phyloP scores from a whole-genome alignment of 805 yeast species.

The Tetrapisispora pingtungensis region DNA sequence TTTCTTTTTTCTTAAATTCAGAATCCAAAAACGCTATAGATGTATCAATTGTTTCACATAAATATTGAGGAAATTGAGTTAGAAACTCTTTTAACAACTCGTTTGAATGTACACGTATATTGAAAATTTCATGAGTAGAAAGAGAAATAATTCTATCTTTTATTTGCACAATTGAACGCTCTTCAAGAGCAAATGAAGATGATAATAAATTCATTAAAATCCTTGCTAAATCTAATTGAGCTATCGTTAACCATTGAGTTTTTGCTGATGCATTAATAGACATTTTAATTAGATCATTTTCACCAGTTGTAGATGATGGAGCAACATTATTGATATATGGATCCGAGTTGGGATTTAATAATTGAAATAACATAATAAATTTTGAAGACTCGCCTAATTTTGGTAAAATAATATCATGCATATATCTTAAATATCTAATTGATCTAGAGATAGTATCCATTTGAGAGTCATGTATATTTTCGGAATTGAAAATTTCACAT shows the following conservation, averaged over 20 bases:
- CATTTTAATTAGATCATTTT: slow-evolving; percentile 2
- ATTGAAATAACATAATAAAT: slow-evolving; percentile 22
- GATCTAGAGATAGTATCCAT: slow-evolving; percentile 17
- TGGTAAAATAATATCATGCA: slow-evolving; percentile 18
- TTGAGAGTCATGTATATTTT: slow-evolving; percentile 11
- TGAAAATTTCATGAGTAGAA: slow-evolving; percentile 31
- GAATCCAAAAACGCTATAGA: slow-evolving; percentile 30
- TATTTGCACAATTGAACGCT: slow-evolving; percentile 23
- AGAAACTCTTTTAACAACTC: slow-evolving; percentile 29
- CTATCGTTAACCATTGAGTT: slow-evolving; percentile 16
- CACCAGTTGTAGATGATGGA: neutral
- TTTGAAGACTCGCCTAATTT: slow-evolving; percentile 29
- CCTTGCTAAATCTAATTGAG: slow-evolving; percentile 17
- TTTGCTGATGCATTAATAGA: slow-evolving; percentile 5
- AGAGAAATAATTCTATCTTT: slow-evolving; percentile 30
- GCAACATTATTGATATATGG: neutral
- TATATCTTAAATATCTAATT: slow-evolving; percentile 15
- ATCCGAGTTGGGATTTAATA: slow-evolving; percentile 5
- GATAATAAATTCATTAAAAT: slow-evolving; percentile 16
- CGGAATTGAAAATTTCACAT: slow-evolving; percentile 21
- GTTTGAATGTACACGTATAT: slow-evolving; percentile 34
- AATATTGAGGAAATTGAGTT: slow-evolving; percentile 27
- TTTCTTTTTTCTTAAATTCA: slow-evolving; percentile 20
- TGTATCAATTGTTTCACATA: slow-evolving; percentile 30
- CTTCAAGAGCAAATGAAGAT: slow-evolving; percentile 23